Base-by-base conservation (phyloP, 1,139 yeast species). In the Geotrichum australiense region DNA sequence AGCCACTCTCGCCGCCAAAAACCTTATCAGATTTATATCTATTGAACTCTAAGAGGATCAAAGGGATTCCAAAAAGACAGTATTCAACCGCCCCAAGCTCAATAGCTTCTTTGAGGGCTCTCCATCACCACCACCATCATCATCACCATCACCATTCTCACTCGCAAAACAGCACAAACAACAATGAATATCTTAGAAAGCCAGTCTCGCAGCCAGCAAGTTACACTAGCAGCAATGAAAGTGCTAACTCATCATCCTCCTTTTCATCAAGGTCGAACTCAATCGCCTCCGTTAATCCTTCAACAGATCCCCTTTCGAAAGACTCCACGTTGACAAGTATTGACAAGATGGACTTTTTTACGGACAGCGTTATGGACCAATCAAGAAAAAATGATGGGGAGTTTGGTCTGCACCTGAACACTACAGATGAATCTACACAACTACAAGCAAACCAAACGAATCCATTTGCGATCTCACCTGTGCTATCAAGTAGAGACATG, bases 241-340 rank as follows among this genome's bases (percentile, higher is more conserved):
- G 37, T 22, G 42, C 25, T 10, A 20, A 35, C 12, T 35, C 43
- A 6, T 29, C 43, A 12, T n/a, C 39, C 6, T 4, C 16, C n/a
- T 24, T 30, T 8, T 27, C 43, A 4, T 39, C 43, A 3, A 26
- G 43, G 20, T 39, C 43, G 2, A 35, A 34, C 31, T 39, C 43
- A 3, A 15, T 39, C 3, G 35, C 32, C 2, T 35, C 40, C 15
- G 7, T 28, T 11, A 28, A 14, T 28, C 18, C 28, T 12, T 34
- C 43, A 5, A 21, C 41, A 5, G n/a, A n/a, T n/a, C 21, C 41
- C 16, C 11, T 23, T 2, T 31, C 41, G 5, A 5, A 31, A 7
- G 32, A 29, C 21, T 15, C 6, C 19, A 5, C 32, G 6, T 26
- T 7, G n/a, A 8, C 32, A 5, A 15, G 5, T 6, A 6, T 15